These are phyloP conservation scores for Trichocladium antarcticum DNA, from an alignment of 495 filamentous ascomycete species.

Conservation along the genomic window DNA sequence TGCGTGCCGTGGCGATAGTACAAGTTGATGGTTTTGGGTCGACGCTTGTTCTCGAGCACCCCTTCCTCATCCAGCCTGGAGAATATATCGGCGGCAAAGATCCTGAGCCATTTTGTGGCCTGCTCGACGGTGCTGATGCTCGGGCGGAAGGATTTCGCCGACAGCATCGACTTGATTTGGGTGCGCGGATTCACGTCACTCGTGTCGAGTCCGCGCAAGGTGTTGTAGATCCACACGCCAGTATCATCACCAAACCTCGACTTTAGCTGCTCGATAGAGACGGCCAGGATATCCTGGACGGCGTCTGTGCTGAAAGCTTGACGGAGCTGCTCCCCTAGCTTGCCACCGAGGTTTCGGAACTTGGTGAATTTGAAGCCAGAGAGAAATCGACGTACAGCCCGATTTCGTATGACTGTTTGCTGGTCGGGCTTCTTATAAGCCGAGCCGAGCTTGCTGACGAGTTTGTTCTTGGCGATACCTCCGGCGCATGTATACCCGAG, in stretches of 20 bases:
- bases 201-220: slow-evolving; percentile 71
- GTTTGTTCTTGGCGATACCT: slow-evolving; percentile 82
- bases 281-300: slow-evolving; percentile 61
- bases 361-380: slow-evolving; percentile 86
- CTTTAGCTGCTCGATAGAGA: slow-evolving; percentile 69
- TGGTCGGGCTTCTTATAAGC: slow-evolving; percentile 85
- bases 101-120: slow-evolving; percentile 74
- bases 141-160: slow-evolving; percentile 88
- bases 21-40: slow-evolving; percentile 74
- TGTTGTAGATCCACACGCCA: slow-evolving; percentile 76
- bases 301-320: slow-evolving; percentile 67
- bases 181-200: slow-evolving; percentile 87
- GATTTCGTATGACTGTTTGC: slow-evolving; percentile 80
- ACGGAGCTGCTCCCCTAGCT: slow-evolving; percentile 77
- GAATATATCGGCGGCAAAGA: slow-evolving; percentile 90
- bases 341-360: slow-evolving; percentile 92
- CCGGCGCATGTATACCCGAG: slow-evolving; percentile 79
- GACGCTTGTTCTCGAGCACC: slow-evolving; percentile 74
- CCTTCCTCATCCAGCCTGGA: slow-evolving; percentile 85
- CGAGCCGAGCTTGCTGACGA: slow-evolving; percentile 88
- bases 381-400: slow-evolving; percentile 71
- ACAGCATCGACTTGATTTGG: slow-evolving; percentile 96
- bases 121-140: slow-evolving; percentile 71
- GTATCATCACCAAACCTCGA: slow-evolving; percentile 74
- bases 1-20: slow-evolving; percentile 63